Base-by-base conservation (phyloP, 768 basidiomycete species). In the Royoungia palumana region DNA sequence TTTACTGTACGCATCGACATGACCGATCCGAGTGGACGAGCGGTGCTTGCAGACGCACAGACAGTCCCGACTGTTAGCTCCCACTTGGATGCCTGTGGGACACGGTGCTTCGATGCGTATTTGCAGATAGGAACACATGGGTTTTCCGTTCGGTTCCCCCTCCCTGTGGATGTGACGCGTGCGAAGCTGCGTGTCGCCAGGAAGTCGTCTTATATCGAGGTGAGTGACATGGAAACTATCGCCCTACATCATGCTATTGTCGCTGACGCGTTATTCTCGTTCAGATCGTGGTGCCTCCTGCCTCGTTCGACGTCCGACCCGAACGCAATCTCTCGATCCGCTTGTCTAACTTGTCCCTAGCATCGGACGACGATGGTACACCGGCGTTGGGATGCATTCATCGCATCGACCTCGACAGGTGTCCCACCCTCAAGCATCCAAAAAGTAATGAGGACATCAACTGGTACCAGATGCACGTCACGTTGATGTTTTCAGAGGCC, bases 151-250 rank as follows among this genome's bases (percentile, higher is more conserved):
- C 44, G 41, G 1, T 79, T 70, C 43, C 79, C 78, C 0, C 75
- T 77, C 35, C 76, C 76, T 2, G 62, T 82, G 6, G 57, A 72
- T 20, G 68, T 70, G 2, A 54, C 48, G 13, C 58, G 61, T 8
- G 50, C 60, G 2, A 79, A 70, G 51, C 51, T 75, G 12, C 71
- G 78, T 1, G 50, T 81, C 17, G 80, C 80, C 8, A 70, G 81
- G 25, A 76, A 73, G 47, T 81, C 80, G 0, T 69, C 64, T 3
- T 83, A 79, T 44, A 63, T 83, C 1, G 70, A 68, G 58, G 69
- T 64, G 30, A 21, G 57, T 50, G 4, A 24, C 9, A 9, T 22
- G 42, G 1, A 14, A 12, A 0, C 5, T 9, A 46, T 22, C 6
- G 2, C 25, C 14, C 20, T 16, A 6, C n/a, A 7, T 17, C n/a